Evolutionary conservation across 2,329 filamentous ascomycete species (phyloP), one percentile per base, ranked within the genome.

Genomic region (Monilinia vaccinii-corymbosi): DNA sequence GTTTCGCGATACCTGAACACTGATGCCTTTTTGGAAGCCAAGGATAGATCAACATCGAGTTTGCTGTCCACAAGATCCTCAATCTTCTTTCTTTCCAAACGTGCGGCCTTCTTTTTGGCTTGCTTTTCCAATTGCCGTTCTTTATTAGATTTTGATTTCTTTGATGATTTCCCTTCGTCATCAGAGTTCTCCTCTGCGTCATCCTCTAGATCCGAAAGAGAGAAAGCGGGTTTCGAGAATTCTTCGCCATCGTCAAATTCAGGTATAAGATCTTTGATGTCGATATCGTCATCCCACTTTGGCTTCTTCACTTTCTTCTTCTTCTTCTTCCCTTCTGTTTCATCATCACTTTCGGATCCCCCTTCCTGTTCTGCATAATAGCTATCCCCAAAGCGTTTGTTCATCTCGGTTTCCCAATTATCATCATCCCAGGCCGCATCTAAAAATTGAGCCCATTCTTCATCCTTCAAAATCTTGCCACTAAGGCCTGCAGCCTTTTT

Each of bases 231-330:
- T 53, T 78, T 75, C 32, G 72, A 69, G 50, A 71, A 61, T 62
- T 53, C 60, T 42, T 79, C 76, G 8, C 83, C 82, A 31, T 90
- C 88, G 23, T 89, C 84, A 70, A 95, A 96, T 63, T 96, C 90
- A 1, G 91, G 91, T 32, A 96, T 77, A 55, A 97, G 80, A 72
- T 96, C 93, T 63, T 88, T 91, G 76, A 99, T 97, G 71, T 97
- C 92, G 68, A 99, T 97, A 71, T 99, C 94, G 70, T 97, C 91
- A 68, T 97, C 90, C 88, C 93, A 99, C 64, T 85, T 89, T 11
- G 90, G 91, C 76, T 96, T 96, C 79, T 89, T 91, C 11, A 81
- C 75, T 64, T 79, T 79, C 70, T 81, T 86, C 66, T 83, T 86
- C 66, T 83, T 84, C 72, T 83, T 85, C 56, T 59, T 64, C 23